These are phyloP conservation scores for Phytophthora hibernalis DNA, from an alignment of 352 stramenopile genomes.

Conservation along the genomic window DNA sequence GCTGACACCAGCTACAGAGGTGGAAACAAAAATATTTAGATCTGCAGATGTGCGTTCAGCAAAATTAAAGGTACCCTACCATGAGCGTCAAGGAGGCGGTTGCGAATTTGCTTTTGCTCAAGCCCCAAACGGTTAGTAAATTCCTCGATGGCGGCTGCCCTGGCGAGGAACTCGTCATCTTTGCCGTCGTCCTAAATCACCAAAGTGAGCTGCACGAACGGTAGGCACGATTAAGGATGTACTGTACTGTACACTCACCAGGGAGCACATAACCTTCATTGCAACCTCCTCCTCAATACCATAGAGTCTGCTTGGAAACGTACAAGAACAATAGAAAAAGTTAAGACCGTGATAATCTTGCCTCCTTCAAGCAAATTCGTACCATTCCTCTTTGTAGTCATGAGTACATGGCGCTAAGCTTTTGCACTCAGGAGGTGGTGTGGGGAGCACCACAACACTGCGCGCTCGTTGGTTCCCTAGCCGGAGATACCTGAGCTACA, in stretches of 20 bases:
- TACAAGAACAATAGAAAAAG: not conserved
- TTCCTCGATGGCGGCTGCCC: conserved; percentile 28
- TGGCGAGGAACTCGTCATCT: conserved; percentile 39
- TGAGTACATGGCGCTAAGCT: no score
- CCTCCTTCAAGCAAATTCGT: conserved; percentile 12
- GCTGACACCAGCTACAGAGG: conserved; percentile 43
- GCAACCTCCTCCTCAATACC: conserved; percentile 31
- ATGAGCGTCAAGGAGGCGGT: conserved; percentile 45
- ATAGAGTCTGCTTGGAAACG: conserved; percentile 5
- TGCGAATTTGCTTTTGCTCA: conserved; percentile 38
- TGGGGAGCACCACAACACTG: conserved; percentile 16
- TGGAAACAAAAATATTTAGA: conserved; percentile 20
- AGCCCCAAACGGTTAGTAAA: conserved; percentile 31
- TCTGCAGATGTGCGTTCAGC: conserved; percentile 6
- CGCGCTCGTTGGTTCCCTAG: not conserved
- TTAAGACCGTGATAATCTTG: not conserved
- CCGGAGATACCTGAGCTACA: not conserved
- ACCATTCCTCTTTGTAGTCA: conserved; percentile 30
- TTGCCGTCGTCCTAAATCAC: conserved; percentile 38
- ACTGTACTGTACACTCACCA: conserved; percentile 31
- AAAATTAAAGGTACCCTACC: conserved; percentile 19
- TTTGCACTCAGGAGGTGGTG: no score
- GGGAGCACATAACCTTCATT: conserved; percentile 24
- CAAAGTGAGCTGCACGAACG: not conserved
- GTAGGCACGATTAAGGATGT: not conserved